Conservation (phyloP, 257 asterid species). For the Henckelia pumila region DNA sequence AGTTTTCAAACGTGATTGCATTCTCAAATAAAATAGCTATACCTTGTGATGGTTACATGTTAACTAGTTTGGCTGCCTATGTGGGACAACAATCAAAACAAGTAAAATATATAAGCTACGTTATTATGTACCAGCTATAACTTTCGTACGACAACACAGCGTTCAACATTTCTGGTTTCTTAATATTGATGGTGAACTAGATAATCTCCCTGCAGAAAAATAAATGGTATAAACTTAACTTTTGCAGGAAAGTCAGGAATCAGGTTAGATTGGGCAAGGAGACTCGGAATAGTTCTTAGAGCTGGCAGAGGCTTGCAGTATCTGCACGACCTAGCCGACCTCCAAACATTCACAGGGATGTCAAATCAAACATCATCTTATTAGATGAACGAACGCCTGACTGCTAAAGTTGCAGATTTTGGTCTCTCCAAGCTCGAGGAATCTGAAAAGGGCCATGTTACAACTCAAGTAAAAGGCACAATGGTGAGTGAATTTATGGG, state of each 20-base stretch:
- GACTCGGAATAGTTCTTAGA: slow-evolving; percentile 75
- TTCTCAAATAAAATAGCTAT: too few relatives aligned
- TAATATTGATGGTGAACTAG: too few relatives aligned
- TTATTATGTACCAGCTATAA: too few relatives aligned
- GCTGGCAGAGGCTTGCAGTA: slow-evolving; percentile 90
- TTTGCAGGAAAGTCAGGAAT: slow-evolving; percentile 68
- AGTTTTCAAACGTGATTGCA: too few relatives aligned
- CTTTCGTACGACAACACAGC: too few relatives aligned
- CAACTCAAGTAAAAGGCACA: slow-evolving; percentile 99
- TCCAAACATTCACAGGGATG: slow-evolving; percentile 90
- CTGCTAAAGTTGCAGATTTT: slow-evolving; percentile 91
- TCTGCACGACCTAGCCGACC: slow-evolving; percentile 82
- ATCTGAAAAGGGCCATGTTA: slow-evolving; percentile 59
- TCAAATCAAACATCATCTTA: slow-evolving; percentile 75
- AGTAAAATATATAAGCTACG: too few relatives aligned
- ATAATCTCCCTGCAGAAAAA: too few relatives aligned
- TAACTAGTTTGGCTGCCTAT: too few relatives aligned
- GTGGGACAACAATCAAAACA: too few relatives aligned
- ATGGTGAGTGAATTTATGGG: slow-evolving; percentile 49
- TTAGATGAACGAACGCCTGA: slow-evolving; percentile 68
- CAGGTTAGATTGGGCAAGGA: slow-evolving; percentile 81
- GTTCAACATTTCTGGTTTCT: too few relatives aligned
- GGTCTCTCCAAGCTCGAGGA: slow-evolving; percentile 89
- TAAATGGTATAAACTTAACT: neutral
- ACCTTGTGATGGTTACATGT: too few relatives aligned